Conservation (phyloP, 176 grass and related monocot genomes). For the Eleusine indica region DNA sequence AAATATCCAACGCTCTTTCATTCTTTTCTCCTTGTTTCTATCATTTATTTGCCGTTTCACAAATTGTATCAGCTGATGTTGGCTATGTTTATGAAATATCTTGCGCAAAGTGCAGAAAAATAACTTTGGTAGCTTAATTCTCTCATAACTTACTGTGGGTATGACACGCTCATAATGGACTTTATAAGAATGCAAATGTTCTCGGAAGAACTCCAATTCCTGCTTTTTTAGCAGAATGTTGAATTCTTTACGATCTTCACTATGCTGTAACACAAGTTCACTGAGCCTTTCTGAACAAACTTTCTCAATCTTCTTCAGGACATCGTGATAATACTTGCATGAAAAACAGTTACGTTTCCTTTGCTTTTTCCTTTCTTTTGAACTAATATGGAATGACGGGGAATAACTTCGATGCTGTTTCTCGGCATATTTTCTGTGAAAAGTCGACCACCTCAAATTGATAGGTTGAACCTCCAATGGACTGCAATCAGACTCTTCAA, state of each 20-base stretch:
- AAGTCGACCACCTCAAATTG: slow-evolving; percentile 26
- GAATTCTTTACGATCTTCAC: slow-evolving; percentile 51
- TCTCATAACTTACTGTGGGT: slow-evolving; percentile 39
- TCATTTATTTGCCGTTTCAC: slow-evolving; percentile 52
- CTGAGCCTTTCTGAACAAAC: slow-evolving; percentile 51
- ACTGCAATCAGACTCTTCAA: slow-evolving; percentile 1
- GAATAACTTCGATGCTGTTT: slow-evolving; percentile 21
- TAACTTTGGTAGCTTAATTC: slow-evolving; percentile 44
- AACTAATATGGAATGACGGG: slow-evolving; percentile 1
- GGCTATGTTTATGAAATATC: slow-evolving; percentile 54
- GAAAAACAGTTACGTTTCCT: slow-evolving; percentile 21
- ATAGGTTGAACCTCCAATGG: slow-evolving; percentile 7
- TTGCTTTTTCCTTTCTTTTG: slow-evolving; percentile 41
- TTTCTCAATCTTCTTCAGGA: slow-evolving; percentile 48
- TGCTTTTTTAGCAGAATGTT: slow-evolving; percentile 36
- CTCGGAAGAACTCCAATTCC: slow-evolving; percentile 43
- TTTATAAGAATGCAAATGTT: slow-evolving; percentile 31
- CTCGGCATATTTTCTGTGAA: slow-evolving; percentile 13
- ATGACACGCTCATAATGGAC: slow-evolving; percentile 22
- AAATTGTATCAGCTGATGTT: slow-evolving; percentile 49
- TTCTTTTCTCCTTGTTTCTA: slow-evolving; percentile 66
- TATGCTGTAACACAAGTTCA: slow-evolving; percentile 54
- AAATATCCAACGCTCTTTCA: slow-evolving; percentile 58
- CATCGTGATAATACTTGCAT: slow-evolving; percentile 10
- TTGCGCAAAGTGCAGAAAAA: slow-evolving; percentile 40